phyloP scores from a whole-genome alignment of 176 grass and related monocot species.

The Eleusine indica region DNA sequence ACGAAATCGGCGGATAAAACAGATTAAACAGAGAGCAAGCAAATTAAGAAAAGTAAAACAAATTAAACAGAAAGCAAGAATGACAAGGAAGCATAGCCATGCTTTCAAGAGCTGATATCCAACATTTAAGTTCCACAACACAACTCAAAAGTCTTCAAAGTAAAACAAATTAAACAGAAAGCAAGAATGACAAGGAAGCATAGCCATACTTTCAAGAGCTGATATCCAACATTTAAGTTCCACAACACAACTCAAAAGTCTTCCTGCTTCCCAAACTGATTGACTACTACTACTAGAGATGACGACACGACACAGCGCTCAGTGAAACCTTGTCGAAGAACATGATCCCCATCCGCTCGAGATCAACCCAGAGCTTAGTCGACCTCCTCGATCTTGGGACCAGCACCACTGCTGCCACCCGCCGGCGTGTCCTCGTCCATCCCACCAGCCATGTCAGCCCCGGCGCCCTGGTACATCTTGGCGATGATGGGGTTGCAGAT shows the following conservation, averaged over 20 bases:
- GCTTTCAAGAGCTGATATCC: background rate
- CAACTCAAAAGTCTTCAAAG: too few relatives aligned
- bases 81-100: background rate
- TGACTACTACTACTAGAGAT: background rate
- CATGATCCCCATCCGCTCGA: background rate
- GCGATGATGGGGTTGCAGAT: conserved; percentile 69
- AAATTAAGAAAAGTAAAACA: too few relatives aligned
- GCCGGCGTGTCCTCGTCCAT: conserved; percentile 53
- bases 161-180: background rate
- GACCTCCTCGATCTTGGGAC: conserved; percentile 67
- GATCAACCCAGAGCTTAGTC: conserved; percentile 19
- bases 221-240: background rate
- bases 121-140: background rate
- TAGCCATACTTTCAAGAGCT: background rate
- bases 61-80: background rate
- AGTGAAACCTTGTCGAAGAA: background rate
- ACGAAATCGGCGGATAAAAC: too few relatives aligned
- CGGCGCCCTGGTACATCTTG: conserved; percentile 60
- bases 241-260: background rate
- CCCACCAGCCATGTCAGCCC: conserved; percentile 43
- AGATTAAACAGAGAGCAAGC: background rate
- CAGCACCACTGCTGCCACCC: conserved; percentile 26
- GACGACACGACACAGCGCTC: background rate
- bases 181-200: background rate
- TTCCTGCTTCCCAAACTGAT: too few relatives aligned